phyloP scores from a whole-genome alignment of 805 yeast species.

The Ogataea trehalophila region DNA sequence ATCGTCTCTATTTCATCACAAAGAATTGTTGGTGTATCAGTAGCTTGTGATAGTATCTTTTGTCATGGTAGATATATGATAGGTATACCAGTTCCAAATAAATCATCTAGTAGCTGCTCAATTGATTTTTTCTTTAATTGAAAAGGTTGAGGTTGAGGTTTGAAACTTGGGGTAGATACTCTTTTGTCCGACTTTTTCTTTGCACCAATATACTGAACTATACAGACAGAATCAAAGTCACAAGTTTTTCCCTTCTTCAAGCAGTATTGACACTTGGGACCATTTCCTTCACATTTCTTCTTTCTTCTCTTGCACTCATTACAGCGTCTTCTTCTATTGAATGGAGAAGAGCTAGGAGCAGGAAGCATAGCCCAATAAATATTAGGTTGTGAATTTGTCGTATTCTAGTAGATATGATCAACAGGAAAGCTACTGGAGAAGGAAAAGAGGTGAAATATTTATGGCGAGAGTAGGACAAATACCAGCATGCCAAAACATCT shows the following conservation, averaged over 20 bases:
- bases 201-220: background rate
- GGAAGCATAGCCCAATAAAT: too few relatives aligned
- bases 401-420: too few relatives aligned
- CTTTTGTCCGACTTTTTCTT: too few relatives aligned
- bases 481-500: too few relatives aligned
- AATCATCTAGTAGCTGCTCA: background rate
- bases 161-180: too few relatives aligned
- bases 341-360: background rate
- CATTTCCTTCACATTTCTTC: slow-evolving; percentile 28
- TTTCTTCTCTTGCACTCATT: slow-evolving; percentile 37
- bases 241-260: slow-evolving; percentile 6
- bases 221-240: slow-evolving; percentile 1
- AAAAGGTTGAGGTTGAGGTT: too few relatives aligned
- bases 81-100: background rate
- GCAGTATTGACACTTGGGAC: slow-evolving; percentile 12
- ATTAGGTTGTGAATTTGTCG: too few relatives aligned
- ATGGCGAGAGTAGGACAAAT: too few relatives aligned
- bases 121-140: background rate
- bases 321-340: slow-evolving; percentile 22
- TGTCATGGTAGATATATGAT: slow-evolving; percentile 1
- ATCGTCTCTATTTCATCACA: slow-evolving; percentile 3
- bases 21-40: slow-evolving; percentile 2
- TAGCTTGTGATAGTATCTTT: background rate
- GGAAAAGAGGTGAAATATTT: too few relatives aligned
- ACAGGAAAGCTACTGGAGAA: too few relatives aligned